These are phyloP conservation scores for Adansonia gregorii DNA, from an alignment of 441 rosid species.

Conservation along the genomic window DNA sequence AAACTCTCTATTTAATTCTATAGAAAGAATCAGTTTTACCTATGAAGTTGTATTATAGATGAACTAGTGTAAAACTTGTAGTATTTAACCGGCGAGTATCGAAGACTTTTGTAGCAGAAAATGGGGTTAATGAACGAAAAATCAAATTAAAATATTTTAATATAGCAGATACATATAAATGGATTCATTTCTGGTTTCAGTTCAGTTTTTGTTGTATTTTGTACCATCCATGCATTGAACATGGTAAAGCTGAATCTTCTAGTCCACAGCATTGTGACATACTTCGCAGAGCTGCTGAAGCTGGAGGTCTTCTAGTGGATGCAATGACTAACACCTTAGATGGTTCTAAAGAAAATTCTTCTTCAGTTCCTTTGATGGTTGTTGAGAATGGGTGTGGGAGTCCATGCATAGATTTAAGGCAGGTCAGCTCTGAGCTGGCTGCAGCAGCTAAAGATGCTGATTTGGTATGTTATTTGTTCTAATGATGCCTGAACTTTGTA, in stretches of 20 bases:
- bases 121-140: background rate
- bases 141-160: background rate
- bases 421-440: constrained; percentile 99
- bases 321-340: constrained; percentile 9
- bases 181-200: constrained; percentile 5
- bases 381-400: constrained; percentile 99
- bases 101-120: background rate
- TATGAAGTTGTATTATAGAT: background rate
- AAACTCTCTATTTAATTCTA: constrained; percentile 12
- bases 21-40: background rate
- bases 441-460: constrained; percentile 94
- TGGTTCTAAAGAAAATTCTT: constrained; percentile 46
- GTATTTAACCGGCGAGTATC: background rate
- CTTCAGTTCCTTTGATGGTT: constrained; percentile 90
- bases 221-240: background rate
- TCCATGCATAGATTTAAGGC: constrained; percentile 96
- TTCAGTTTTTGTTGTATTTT: background rate
- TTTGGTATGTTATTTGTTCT: constrained; percentile 58
- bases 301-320: constrained; percentile 13
- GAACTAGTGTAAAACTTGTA: background rate
- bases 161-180: background rate
- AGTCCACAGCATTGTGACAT: constrained; percentile 1
- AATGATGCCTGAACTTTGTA: constrained; percentile 5
- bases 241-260: constrained; percentile 18
- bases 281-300: constrained; percentile 50